Evolutionary conservation across 345 rosid genomes (phyloP), one percentile per base, ranked within the genome.

Genomic region (Citrus unshiu): DNA sequence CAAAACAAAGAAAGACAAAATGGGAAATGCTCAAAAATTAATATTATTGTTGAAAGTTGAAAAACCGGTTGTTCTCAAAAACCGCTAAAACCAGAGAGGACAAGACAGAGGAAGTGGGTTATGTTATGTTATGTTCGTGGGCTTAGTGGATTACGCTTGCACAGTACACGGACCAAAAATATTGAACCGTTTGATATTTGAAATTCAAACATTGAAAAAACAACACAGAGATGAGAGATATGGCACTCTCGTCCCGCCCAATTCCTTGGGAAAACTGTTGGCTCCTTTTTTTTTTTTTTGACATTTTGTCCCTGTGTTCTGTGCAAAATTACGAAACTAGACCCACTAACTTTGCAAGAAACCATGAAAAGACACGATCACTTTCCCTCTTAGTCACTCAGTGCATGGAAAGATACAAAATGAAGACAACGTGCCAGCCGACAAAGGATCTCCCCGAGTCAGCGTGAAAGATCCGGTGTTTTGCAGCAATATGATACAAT

Each of bases 151-250:
- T 10, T 10, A 68, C 77, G 69, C 43, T 7, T 81, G 54, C 77
- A 51, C 68, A 12, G 1, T 46, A 12, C 5, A 13, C 1, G 51
- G 51, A 46, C 51, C 51, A 46, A 46, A 27, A 76, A 77, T 54
- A 80, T 25, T 29, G 24, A 24, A 73, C 86, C 73, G 84, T 80
- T 83, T 58, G 81, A 79, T 64, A 68, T 85, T 87, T 87, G 86
- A 85, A 85, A 82, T 85, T 87, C 87, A 85, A 87, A 87, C 78
- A 72, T 35, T 7, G 70, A 63, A 72, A 59, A 40, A 62, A 40
- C 58, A 81, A 73, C 67, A 56, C 78, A 78, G 73, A 40, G 54
- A 29, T 59, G 37, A 65, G 66, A 70, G 51, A 46, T 3, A 0
- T 0, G 18, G 18, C 0, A 13, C 5, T 3, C 72, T 75, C 51